Base-by-base conservation (phyloP, 2,329 filamentous ascomycete species). In the Paecilomyces niveus region DNA sequence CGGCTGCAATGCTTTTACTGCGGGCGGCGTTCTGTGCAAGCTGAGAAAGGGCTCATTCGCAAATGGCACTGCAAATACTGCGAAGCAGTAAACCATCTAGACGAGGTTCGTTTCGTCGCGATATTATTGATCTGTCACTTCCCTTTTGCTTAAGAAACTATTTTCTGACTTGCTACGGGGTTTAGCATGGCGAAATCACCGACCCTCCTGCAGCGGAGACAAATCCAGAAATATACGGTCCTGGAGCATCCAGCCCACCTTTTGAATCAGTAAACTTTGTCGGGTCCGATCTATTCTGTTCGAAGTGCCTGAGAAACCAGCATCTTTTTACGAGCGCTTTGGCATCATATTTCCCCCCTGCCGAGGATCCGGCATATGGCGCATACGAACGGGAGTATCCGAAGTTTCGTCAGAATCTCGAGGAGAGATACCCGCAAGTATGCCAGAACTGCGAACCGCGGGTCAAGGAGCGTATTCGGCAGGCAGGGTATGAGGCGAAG, bases 21-120 rank as follows among this genome's bases (percentile, higher is more conserved):
- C 74, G 88, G 89, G 65, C 81, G 81, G 70, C 85, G 83, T 65
- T 89, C 88, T 33, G 78, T 80, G 33, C 79, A 84, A 58, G 78
- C 75, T 63, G 86, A 83, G 66, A 82, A 85, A 65, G 83, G 83
- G 31, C 69, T 71, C 56, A 79, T 85, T 58, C 81, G 80, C 70
- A 82, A 85, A 67, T 96, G 92, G 75, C 79, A 86, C 53, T 96
- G 92, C 74, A 76, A 82, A 21, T 79, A 83, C 61, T 99, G 94
- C 79, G 89, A 94, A 67, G 89, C 92, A 18, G 86, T 88, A 59
- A 99, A 97, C 74, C 89, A 90, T 76, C 80, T 97, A 32, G 94
- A 99, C 71, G 82, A 93, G 78, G 92, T 94, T 77, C 60, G 79
- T 70, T 53, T n/a, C 59, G 15, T 39, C 15, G 35, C 35, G 35